Evolutionary conservation across 78 protist species (phyloP).

Genomic region (Neovahlkampfia damariscottae): DNA sequence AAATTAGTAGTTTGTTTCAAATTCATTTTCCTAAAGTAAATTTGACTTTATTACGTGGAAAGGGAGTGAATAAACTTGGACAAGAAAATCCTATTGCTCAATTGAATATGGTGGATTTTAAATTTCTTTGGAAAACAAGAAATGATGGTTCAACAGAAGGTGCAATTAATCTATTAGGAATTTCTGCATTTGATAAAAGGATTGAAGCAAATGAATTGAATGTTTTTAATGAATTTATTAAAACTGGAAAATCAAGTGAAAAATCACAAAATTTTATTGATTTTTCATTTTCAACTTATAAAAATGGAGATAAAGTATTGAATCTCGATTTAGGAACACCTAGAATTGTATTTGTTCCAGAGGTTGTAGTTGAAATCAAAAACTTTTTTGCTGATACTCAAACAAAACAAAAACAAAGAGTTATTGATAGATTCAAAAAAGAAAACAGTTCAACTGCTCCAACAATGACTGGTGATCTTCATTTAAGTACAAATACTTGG

Average conservation of each 20-base stretch:
- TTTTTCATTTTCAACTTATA: too few relatives aligned
- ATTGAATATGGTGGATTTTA: not conserved
- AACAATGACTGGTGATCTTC: not conserved
- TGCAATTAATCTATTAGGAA: too few relatives aligned
- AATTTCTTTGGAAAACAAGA: too few relatives aligned
- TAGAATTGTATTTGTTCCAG: not conserved
- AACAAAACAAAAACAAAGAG: not conserved
- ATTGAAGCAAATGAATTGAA: not conserved
- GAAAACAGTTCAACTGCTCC: not conserved
- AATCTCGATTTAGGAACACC: not conserved
- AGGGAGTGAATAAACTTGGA: not conserved
- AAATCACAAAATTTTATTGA: too few relatives aligned
- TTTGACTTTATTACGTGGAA: not conserved
- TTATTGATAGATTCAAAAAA: not conserved
- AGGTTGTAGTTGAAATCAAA: not conserved
- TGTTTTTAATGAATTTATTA: not conserved
- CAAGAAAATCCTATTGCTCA: not conserved
- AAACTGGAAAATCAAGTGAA: not conserved
- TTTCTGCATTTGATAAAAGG: too few relatives aligned
- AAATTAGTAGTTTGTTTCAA: not conserved
- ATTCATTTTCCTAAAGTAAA: not conserved
- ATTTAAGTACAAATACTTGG: not conserved
- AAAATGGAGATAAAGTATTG: too few relatives aligned
- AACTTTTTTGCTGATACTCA: not conserved
- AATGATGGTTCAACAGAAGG: too few relatives aligned